phyloP scores from a whole-genome alignment of 306 rosid genomes.

The Begonia peltatifolia region DNA sequence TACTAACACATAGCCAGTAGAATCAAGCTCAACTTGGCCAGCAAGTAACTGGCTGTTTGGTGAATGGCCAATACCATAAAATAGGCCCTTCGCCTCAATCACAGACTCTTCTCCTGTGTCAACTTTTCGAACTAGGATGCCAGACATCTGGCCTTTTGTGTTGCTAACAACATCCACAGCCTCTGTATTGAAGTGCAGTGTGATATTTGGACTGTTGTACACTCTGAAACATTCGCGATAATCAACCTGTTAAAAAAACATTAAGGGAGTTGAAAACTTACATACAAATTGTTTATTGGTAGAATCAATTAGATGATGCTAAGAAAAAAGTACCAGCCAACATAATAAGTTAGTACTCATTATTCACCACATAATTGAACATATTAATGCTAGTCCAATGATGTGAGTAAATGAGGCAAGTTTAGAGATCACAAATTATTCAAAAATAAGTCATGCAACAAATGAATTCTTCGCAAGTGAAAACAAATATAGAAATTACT shows the following conservation, averaged over 20 bases:
- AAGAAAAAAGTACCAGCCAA: background rate
- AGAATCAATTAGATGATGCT: slow-evolving; percentile 9
- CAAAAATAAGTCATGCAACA: too few relatives aligned
- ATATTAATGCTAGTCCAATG: too few relatives aligned
- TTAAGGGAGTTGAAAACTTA: slow-evolving; percentile 91
- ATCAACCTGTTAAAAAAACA: slow-evolving; percentile 99
- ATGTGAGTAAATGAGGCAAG: too few relatives aligned
- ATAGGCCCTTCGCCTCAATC: slow-evolving; percentile 79
- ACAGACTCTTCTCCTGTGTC: slow-evolving; percentile 63
- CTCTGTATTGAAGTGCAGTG: slow-evolving; percentile 85
- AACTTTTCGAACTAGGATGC: slow-evolving; percentile 49
- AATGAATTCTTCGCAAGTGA: too few relatives aligned
- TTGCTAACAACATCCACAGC: slow-evolving; percentile 84
- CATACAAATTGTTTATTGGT: slow-evolving; percentile 47
- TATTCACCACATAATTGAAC: too few relatives aligned
- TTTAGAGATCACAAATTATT: too few relatives aligned
- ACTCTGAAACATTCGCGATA: slow-evolving; percentile 99
- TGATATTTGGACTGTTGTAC: slow-evolving; percentile 77
- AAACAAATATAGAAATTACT: too few relatives aligned
- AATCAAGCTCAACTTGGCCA: slow-evolving; percentile 79
- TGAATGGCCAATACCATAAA: slow-evolving; percentile 90
- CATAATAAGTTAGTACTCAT: too few relatives aligned
- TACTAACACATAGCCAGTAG: slow-evolving; percentile 58
- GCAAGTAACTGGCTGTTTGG: slow-evolving; percentile 72
- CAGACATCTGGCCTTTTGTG: slow-evolving; percentile 83